Evolutionary conservation across 2,329 filamentous ascomycete species (phyloP).

Genomic region (Septoria petroselini): DNA sequence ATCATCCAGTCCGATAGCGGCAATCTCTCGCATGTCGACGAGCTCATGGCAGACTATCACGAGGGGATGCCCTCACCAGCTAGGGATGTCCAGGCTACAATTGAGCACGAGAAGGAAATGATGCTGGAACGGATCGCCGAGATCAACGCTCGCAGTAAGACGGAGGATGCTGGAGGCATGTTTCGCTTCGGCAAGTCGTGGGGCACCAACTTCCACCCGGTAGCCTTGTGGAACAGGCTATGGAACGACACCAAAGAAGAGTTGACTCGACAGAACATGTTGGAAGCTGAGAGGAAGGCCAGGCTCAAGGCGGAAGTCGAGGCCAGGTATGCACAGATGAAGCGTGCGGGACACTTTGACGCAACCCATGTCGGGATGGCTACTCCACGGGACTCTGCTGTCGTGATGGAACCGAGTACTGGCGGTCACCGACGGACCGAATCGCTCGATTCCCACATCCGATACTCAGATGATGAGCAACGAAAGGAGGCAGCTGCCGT

Average conservation of each 20-base stretch:
- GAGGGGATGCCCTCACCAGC: slow-evolving; percentile 22
- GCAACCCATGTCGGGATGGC: slow-evolving; percentile 3
- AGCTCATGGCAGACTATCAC: slow-evolving; percentile 42
- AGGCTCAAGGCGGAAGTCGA: slow-evolving; percentile 48
- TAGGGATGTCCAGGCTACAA: slow-evolving; percentile 22
- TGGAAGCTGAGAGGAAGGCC: slow-evolving; percentile 42
- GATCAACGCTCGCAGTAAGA: slow-evolving; percentile 33
- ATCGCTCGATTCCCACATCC: slow-evolving; percentile 21
- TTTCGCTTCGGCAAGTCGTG: slow-evolving; percentile 57
- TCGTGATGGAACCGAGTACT: slow-evolving; percentile 26
- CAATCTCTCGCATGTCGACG: slow-evolving; percentile 36
- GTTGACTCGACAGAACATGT: slow-evolving; percentile 39
- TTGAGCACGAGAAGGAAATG: slow-evolving; percentile 26
- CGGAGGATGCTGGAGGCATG: slow-evolving; percentile 44
- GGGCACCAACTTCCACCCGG: slow-evolving; percentile 54
- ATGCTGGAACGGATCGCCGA: slow-evolving; percentile 24
- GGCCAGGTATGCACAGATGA: slow-evolving; percentile 54
- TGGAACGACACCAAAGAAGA: slow-evolving; percentile 49
- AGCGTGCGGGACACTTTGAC: slow-evolving; percentile 50
- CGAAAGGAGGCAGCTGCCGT: slow-evolving; percentile 25
- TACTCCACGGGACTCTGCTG: slow-evolving; percentile 34
- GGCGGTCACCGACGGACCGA: slow-evolving; percentile 21
- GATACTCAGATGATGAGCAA: slow-evolving; percentile 18
- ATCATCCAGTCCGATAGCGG: slow-evolving; percentile 33
- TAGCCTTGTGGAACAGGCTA: slow-evolving; percentile 47